phyloP scores from a whole-genome alignment of 306 rosid species.

The Rubus idaeus region DNA sequence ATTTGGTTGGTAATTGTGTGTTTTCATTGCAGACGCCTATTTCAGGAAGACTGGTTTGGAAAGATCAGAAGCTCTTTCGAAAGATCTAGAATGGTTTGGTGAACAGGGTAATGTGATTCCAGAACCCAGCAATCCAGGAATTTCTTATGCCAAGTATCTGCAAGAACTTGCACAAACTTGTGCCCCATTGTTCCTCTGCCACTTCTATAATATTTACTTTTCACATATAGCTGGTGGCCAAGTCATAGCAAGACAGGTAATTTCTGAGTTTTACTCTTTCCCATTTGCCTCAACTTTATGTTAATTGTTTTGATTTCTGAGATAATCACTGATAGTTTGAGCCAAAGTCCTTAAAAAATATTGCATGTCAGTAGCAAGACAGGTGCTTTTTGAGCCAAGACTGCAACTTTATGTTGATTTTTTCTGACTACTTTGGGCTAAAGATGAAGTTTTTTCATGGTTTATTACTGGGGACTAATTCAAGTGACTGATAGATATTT shows the following conservation, averaged over 20 bases:
- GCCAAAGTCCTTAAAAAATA: no score
- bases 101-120: constrained; percentile 59
- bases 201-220: constrained; percentile 79
- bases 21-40: constrained; percentile 53
- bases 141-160: constrained; percentile 67
- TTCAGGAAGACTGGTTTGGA: constrained; percentile 86
- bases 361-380: neutral
- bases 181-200: constrained; percentile 77
- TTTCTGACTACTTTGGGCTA: neutral
- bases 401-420: neutral
- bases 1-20: neutral
- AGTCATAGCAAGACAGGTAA: constrained; percentile 66
- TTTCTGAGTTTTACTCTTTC: constrained; percentile 1
- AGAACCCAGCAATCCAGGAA: constrained; percentile 54
- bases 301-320: no score
- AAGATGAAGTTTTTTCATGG: neutral
- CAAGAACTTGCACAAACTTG: constrained; percentile 59
- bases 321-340: no score
- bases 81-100: constrained; percentile 70
- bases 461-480: neutral
- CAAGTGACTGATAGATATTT: neutral
- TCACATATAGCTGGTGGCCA: constrained; percentile 82
- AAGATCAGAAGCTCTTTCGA: constrained; percentile 55
- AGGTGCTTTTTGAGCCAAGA: neutral
- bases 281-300: neutral